Evolutionary conservation across 495 filamentous ascomycete species (phyloP), one percentile per base, ranked within the genome.

Genomic region (Penicillium macrosclerotiorum): DNA sequence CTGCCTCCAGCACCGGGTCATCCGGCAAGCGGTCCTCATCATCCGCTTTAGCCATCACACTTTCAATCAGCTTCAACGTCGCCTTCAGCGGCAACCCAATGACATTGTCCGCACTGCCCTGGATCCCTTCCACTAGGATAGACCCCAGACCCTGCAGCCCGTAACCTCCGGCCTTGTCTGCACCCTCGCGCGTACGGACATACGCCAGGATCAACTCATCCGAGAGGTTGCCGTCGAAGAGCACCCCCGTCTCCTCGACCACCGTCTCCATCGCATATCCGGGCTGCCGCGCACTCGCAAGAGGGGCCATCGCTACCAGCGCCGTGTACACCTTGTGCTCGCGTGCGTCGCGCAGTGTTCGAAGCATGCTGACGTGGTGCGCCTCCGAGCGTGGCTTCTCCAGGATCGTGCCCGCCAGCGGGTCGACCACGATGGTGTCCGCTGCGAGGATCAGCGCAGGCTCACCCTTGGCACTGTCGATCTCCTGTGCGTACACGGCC

Each of bases 81-180:
- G 82, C 77, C 60, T 89, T 79, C 42, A 98, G 69, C 23, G 93
- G 93, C 72, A 98, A 64, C n/a, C 94, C 93, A 39, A 98, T 81
- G 5, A 97, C 93, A 72, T 97, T 97, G 77, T 98, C 92, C 58
- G 82, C 90, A 34, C 80, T 81, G 5, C 93, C 94, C 52, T 96
- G 85, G 44, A 98, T 85, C 66, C 75, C 83, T 67, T 96, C 90
- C 13, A 98, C 78, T 45, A 97, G 60, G 52, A 95, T 77, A 2
- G 82, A 79, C n/a, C 89, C 93, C 2, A 92, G 61, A 2, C 91
- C 91, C 67, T 98, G 93, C 32, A 97, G 74, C 8, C 89, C 94
- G 68, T 98, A 98, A 0, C 93, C 94, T 1, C 93, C 93, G 0
- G 93, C 94, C 75, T 97, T 98, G 67, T 98, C 93, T 18, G 76